phyloP scores from a whole-genome alignment of 768 basidiomycete species.

The Rhodocollybia butyracea region DNA sequence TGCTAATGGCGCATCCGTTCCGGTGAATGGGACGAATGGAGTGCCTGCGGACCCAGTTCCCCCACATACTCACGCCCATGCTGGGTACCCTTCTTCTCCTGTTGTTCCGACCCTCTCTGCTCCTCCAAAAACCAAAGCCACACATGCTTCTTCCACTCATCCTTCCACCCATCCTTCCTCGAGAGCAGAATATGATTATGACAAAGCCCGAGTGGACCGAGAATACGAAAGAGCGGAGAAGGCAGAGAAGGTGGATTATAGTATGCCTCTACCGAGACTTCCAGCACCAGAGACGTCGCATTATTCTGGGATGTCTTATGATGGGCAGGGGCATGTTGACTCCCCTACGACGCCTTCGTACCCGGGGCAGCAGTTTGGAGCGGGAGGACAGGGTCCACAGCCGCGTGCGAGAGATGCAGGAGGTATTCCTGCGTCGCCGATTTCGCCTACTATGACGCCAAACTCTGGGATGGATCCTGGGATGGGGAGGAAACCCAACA shows the following conservation, averaged over 20 bases:
- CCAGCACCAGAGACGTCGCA: conserved; percentile 82
- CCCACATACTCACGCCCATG: no score
- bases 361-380: conserved; percentile 19
- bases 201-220: no score
- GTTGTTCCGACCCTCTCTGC: not conserved
- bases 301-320: conserved; percentile 80
- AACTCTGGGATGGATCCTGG: not conserved
- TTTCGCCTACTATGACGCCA: conserved; percentile 11
- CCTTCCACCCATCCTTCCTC: no score
- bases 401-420: conserved; percentile 69
- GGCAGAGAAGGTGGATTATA: conserved; percentile 72
- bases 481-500: no score
- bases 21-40: no score
- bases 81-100: no score
- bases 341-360: conserved; percentile 61
- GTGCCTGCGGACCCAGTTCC: no score
- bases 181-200: conserved; percentile 21
- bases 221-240: no score
- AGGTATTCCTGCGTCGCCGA: conserved; percentile 27
- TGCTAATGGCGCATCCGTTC: no score
- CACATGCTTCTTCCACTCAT: not conserved
- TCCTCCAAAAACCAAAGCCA: not conserved
- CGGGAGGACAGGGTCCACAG: conserved; percentile 48
- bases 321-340: conserved; percentile 49
- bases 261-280: conserved; percentile 77